These are phyloP conservation scores for Verbena officinalis DNA, from an alignment of 257 asterid species.

Conservation along the genomic window DNA sequence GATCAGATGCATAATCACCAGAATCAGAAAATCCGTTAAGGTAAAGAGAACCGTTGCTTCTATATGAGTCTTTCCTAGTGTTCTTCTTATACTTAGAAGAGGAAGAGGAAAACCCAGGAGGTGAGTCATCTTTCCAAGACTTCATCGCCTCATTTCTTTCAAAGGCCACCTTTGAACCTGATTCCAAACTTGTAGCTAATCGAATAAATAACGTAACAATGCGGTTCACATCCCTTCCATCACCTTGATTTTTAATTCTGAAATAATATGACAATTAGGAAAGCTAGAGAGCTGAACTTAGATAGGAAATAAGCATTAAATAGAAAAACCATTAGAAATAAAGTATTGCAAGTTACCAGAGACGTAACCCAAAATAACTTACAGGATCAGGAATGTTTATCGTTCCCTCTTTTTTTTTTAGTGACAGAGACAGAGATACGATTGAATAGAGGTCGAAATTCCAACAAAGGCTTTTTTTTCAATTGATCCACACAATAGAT, in stretches of 20 bases:
- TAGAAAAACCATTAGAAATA: neutral
- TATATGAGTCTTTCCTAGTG: constrained; percentile 52
- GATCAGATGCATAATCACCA: constrained; percentile 86
- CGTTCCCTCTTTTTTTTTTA: neutral
- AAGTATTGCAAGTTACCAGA: neutral
- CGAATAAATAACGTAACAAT: constrained; percentile 71
- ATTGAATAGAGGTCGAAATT: neutral
- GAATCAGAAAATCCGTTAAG: constrained; percentile 60
- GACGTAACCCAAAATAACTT: neutral
- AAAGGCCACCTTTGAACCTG: constrained; percentile 54
- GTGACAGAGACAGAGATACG: neutral
- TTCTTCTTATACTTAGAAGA: constrained; percentile 74
- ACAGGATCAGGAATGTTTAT: neutral
- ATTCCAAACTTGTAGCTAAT: constrained; percentile 82
- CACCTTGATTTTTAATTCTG: constrained; percentile 73
- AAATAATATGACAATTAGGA: constrained; percentile 28
- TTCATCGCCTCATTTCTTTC: constrained; percentile 59
- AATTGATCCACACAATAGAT: constrained; percentile 17
- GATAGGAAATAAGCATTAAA: neutral
- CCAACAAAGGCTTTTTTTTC: constrained; percentile 19
- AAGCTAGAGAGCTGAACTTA: neutral
- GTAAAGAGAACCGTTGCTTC: constrained; percentile 63
- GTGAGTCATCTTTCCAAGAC: constrained; percentile 72
- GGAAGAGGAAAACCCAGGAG: constrained; percentile 79
- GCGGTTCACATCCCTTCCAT: constrained; percentile 66